A percentile compares a stretch with the other conserved stretches of the same genome.
phyloP scores from a whole-genome alignment of 2,329 filamentous ascomycete species.

The Fusarium sp. region DNA sequence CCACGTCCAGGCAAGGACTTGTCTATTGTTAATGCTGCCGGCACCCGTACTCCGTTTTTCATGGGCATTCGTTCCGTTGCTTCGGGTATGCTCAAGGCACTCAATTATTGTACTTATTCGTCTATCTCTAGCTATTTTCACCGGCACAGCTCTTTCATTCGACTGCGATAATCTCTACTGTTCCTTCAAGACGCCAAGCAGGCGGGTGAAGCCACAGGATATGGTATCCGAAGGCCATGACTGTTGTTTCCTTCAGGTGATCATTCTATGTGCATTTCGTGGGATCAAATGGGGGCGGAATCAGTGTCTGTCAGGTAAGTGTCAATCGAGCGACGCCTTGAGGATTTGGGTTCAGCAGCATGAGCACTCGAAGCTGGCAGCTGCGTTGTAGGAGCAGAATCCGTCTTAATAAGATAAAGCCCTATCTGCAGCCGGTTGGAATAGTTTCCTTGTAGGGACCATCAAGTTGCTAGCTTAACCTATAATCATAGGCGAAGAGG shows the following conservation, averaged over 20 bases:
- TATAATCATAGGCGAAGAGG: not conserved
- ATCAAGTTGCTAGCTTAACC: not conserved
- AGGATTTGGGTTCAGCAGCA: not conserved
- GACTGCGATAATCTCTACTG: not conserved
- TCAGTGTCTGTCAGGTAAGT: not conserved
- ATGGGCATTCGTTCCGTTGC: not conserved
- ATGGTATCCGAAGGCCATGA: not conserved
- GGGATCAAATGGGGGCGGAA: not conserved
- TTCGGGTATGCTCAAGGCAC: too few species aligned
- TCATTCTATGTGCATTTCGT: not conserved
- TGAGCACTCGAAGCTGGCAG: not conserved
- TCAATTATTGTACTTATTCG: not conserved
- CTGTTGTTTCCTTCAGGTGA: not conserved
- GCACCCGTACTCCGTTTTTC: not conserved
- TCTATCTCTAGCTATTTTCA: not conserved
- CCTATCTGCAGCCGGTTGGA: too few species aligned
- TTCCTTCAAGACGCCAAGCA: not conserved
- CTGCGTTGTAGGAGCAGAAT: not conserved
- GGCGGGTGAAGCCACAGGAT: not conserved
- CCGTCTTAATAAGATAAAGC: not conserved
- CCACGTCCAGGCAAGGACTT: not conserved
- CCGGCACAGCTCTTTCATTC: not conserved
- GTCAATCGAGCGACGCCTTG: accelerated
- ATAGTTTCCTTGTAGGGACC: not conserved
- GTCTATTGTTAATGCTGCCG: not conserved